Evolutionary conservation across 306 rosid genomes (phyloP).

Genomic region (Amphicarpaea edgeworthii): DNA sequence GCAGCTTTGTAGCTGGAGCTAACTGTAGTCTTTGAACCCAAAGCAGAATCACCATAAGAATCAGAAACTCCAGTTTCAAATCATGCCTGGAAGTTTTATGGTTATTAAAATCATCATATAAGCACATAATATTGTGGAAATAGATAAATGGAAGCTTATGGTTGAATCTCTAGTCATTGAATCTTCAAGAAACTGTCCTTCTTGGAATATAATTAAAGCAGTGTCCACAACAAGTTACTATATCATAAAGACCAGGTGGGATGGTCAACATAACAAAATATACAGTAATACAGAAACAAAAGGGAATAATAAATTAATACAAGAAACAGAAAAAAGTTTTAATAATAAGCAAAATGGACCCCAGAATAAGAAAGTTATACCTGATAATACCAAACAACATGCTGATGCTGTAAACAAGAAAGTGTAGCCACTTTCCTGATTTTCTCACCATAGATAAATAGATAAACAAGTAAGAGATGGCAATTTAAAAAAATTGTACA

Average conservation of each 20-base stretch:
- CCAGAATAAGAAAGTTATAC: constrained; percentile 54
- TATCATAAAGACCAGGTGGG: constrained; percentile 19
- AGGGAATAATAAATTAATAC: constrained; percentile 5
- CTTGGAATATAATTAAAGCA: constrained; percentile 33
- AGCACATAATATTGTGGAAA: constrained; percentile 32
- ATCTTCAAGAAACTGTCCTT: constrained; percentile 31
- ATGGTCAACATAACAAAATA: constrained; percentile 21
- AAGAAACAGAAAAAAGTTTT: constrained; percentile 11
- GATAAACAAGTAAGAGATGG: constrained; percentile 44
- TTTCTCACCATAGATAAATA: constrained; percentile 51
- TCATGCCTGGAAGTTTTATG: constrained; percentile 84
- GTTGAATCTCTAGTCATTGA: constrained; percentile 29
- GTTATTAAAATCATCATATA: constrained; percentile 40
- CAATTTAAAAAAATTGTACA: constrained; percentile 17
- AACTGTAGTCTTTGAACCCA: constrained; percentile 75
- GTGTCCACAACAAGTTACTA: constrained; percentile 30
- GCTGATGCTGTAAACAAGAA: constrained; percentile 96
- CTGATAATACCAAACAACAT: constrained; percentile 97
- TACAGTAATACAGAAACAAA: constrained; percentile 28
- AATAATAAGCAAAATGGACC: constrained; percentile 30
- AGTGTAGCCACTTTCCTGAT: constrained; percentile 97
- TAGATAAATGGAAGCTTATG: constrained; percentile 29
- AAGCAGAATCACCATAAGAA: constrained; percentile 62
- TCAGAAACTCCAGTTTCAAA: constrained; percentile 83
- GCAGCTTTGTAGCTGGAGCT: constrained; percentile 68